Conservation (phyloP, 2,329 filamentous ascomycete species). For the Trichophyton rubrum region DNA sequence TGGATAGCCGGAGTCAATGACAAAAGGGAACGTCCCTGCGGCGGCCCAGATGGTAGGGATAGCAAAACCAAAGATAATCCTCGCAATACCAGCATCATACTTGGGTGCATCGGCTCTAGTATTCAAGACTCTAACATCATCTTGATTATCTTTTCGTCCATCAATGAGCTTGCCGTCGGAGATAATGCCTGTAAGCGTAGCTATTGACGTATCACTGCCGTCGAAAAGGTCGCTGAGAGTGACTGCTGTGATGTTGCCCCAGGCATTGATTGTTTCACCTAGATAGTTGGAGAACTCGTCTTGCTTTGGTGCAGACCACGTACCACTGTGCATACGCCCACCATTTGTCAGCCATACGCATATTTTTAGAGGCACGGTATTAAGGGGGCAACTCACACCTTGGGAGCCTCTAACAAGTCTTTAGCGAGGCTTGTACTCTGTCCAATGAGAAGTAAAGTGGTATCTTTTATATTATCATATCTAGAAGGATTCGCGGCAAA, state of each 20-base stretch:
- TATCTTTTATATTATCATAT: neutral
- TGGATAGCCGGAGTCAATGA: slow-evolving; percentile 12
- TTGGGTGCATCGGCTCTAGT: neutral
- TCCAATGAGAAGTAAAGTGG: neutral
- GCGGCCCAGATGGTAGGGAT: neutral
- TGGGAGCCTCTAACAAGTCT: neutral
- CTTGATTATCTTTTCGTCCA: neutral
- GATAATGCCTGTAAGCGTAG: neutral
- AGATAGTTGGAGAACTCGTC: neutral
- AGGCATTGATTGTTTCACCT: neutral
- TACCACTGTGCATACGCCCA: neutral
- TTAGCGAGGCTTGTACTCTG: neutral
- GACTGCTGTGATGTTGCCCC: neutral
- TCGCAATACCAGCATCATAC: neutral
- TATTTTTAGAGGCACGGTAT: too few species aligned
- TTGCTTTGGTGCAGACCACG: neutral
- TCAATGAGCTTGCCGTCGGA: slow-evolving; percentile 5
- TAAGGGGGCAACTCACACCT: neutral
- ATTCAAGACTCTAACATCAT: neutral
- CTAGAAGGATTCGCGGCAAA: neutral
- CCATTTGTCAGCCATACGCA: neutral
- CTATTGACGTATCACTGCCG: neutral
- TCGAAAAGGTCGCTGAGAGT: neutral
- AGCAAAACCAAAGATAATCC: neutral
- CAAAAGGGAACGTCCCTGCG: slow-evolving; percentile 4